Base-by-base conservation (phyloP, 768 basidiomycete species). In the Vararia minispora region DNA sequence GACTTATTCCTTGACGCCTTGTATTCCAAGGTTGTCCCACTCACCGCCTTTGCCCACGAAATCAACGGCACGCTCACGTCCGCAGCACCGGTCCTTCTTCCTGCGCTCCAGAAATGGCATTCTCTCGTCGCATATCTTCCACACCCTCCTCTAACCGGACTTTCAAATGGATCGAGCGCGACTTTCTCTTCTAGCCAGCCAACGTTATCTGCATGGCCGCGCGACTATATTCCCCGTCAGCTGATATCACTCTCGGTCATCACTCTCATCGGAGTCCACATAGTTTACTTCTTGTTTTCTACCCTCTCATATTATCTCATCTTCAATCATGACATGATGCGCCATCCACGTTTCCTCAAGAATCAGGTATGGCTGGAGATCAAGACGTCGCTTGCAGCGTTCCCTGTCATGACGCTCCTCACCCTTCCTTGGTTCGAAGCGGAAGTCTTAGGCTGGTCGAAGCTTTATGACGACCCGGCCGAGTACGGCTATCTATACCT, bases 301-400 rank as follows among this genome's bases (percentile, higher is more conserved):
- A 64, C 71, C 29, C 58, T 86, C 18, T 90, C 89, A 3, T 99
- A 88, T 62, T 60, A 60, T 30, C 79, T 69, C 60, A 75, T 98
- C 40, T 99, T 97, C 73, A 90, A 98, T 62, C 83, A 84, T 52
- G 84, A 82, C 16, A 95, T 84, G 89, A 92, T 85, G 81, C 69
- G 72, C 23, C 95, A 99, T 61, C 95, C 95, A 0, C 74, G 86
- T 22, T 99, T 92, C 63, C 66, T 95, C 31, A 81, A 86, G 54
- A 76, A 91, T 53, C 95, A 99, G 57, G 74, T 86, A 47, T 71
- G 62, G 46, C 57, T 68, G 14, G 95, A 99, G 63, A 98, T 99
- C 43, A 60, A 68, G 44, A 60, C 56, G 42, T 85, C 81, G 43
- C 41, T 95, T 35, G 64, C 68, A 30, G 78, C 87, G 0, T 92